These are phyloP conservation scores for Metschnikowia amazonensis DNA, from an alignment of 805 yeast species.

Conservation along the genomic window DNA sequence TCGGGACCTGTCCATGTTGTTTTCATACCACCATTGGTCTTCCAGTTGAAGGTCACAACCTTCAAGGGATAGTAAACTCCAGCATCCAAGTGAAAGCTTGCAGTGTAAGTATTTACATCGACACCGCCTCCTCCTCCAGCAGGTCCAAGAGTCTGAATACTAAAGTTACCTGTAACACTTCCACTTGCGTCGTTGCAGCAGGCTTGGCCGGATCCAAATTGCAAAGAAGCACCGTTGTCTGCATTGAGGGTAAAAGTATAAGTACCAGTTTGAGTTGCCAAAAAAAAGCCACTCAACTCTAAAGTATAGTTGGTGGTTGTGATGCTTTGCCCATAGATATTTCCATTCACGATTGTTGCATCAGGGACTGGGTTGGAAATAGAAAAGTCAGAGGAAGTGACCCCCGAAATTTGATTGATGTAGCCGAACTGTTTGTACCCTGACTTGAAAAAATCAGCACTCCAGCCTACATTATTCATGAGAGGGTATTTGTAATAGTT, in stretches of 20 bases:
- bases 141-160: constrained; percentile 12
- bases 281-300: constrained; percentile 14
- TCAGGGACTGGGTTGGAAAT: neutral
- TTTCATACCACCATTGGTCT: constrained; percentile 13
- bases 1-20: constrained; percentile 4
- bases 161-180: constrained; percentile 12
- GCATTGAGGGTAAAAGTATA: constrained; percentile 14
- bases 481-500: constrained; percentile 7
- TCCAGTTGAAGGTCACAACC: constrained; percentile 17
- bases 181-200: constrained; percentile 17
- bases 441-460: constrained; percentile 1
- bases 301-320: constrained; percentile 5
- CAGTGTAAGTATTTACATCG: constrained; percentile 4
- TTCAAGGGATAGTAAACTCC: constrained; percentile 15
- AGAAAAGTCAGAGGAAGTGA: neutral
- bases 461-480: constrained; percentile 1
- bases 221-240: constrained; percentile 18
- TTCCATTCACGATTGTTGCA: neutral
- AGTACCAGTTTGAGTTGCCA: constrained; percentile 11
- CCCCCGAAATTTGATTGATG: neutral
- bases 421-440: constrained; percentile 4
- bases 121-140: constrained; percentile 10
- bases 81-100: constrained; percentile 8
- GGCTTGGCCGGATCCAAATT: constrained; percentile 12
- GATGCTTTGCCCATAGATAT: constrained; percentile 1